Percentiles rank a stretch among this genome's conserved stretches.
Evolutionary conservation across 257 asterid species (phyloP).

Genomic region (Petunia axillaris): DNA sequence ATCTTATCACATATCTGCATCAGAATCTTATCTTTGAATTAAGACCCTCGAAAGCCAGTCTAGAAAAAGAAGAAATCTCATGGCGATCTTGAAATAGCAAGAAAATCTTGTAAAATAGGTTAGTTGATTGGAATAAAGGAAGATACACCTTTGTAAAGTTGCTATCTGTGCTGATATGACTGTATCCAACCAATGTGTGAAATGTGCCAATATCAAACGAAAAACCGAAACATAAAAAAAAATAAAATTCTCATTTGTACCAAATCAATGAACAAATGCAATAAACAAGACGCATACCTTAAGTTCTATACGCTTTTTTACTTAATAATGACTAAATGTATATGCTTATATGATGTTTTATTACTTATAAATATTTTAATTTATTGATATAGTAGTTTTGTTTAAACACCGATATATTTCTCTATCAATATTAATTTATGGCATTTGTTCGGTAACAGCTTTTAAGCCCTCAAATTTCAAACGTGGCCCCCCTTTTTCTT

Average conservation of each 20-base stretch:
- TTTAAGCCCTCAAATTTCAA: not conserved
- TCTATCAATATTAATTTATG: not conserved
- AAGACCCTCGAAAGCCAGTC: not conserved
- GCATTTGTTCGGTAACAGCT: not conserved
- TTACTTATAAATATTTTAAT: not conserved
- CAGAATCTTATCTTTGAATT: slow-evolving; percentile 21
- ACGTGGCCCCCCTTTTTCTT: not conserved
- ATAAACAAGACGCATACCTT: not conserved
- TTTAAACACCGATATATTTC: not conserved
- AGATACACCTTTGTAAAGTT: not conserved
- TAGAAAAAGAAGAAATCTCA: not conserved
- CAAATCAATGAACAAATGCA: not conserved
- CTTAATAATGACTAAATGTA: not conserved
- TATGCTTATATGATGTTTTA: not conserved
- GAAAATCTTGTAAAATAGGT: not conserved
- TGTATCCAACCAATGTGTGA: not conserved
- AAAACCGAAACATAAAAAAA: not conserved
- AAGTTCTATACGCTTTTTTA: not conserved
- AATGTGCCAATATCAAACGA: not conserved
- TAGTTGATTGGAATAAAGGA: not conserved
- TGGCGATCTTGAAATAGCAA: not conserved
- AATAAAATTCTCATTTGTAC: not conserved
- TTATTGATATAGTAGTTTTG: not conserved
- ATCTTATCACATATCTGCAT: not conserved
- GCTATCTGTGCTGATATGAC: not conserved